Evolutionary conservation across 306 rosid species (phyloP).

Genomic region (Corylus heterophylla): DNA sequence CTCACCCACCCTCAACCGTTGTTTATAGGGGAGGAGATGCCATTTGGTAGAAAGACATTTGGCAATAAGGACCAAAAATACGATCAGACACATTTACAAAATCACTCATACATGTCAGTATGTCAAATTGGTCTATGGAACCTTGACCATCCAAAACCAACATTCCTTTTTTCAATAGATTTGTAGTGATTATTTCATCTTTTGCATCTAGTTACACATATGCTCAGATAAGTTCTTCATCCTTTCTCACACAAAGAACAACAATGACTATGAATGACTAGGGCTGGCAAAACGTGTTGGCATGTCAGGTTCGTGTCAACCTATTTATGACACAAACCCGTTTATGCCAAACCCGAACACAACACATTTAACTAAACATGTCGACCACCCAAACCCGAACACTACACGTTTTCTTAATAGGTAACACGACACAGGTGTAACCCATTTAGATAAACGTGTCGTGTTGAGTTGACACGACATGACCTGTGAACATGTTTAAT

Average conservation of each 20-base stretch:
- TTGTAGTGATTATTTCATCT: not conserved
- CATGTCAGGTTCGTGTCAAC: no score
- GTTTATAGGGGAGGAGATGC: not conserved
- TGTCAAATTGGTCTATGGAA: not conserved
- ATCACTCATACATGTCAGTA: not conserved
- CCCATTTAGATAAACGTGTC: no score
- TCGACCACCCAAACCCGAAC: no score
- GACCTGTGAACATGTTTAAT: no score
- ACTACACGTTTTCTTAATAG: no score
- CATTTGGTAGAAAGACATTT: not conserved
- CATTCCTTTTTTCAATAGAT: not conserved
- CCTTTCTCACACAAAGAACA: not conserved
- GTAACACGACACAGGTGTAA: no score
- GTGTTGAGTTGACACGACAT: no score
- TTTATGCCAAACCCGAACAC: no score
- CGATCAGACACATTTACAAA: not conserved
- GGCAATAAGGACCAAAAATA: not conserved
- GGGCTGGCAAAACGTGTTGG: no score
- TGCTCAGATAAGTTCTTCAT: not conserved
- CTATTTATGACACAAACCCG: no score
- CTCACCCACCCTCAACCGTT: not conserved
- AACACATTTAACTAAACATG: no score
- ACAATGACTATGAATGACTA: not conserved
- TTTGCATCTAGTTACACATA: constrained; percentile 8
- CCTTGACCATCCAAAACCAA: not conserved